phyloP scores from a whole-genome alignment of 139 green algal genomes.

The Micractinium sp. region DNA sequence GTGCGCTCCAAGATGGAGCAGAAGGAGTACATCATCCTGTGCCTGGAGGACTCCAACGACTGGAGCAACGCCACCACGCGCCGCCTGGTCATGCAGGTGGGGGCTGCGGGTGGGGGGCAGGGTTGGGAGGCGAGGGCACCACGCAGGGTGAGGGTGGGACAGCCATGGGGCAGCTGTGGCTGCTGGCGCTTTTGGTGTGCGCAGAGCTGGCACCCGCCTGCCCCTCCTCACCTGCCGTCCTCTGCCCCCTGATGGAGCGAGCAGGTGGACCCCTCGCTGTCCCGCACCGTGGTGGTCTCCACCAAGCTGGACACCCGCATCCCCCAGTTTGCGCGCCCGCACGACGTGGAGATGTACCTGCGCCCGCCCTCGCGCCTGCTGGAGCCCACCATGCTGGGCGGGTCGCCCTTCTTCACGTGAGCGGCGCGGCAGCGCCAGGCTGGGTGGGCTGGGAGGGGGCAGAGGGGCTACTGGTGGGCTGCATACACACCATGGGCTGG shows the following conservation, averaged over 20 bases:
- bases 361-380: constrained; percentile 71
- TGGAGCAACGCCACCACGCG: constrained; percentile 96
- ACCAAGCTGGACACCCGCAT: constrained; percentile 97
- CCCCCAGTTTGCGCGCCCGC: constrained; percentile 84
- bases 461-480: not conserved
- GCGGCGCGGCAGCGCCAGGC: not conserved
- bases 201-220: not conserved
- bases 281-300: constrained; percentile 91
- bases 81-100: constrained; percentile 88
- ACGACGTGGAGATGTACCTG: constrained; percentile 93
- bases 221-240: not conserved
- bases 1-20: constrained; percentile 92
- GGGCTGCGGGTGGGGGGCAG: not conserved
- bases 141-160: not conserved
- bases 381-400: constrained; percentile 84
- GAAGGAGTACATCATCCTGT: constrained; percentile 96
- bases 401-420: constrained; percentile 93
- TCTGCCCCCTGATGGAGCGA: not conserved
- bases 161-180: not conserved
- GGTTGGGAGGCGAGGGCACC: not conserved
- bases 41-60: constrained; percentile 94
- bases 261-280: constrained; percentile 88
- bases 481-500: too few species aligned
- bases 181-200: not conserved
- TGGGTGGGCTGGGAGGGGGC: not conserved